phyloP scores from a whole-genome alignment of 306 rosid species.

The Myrica gale region DNA sequence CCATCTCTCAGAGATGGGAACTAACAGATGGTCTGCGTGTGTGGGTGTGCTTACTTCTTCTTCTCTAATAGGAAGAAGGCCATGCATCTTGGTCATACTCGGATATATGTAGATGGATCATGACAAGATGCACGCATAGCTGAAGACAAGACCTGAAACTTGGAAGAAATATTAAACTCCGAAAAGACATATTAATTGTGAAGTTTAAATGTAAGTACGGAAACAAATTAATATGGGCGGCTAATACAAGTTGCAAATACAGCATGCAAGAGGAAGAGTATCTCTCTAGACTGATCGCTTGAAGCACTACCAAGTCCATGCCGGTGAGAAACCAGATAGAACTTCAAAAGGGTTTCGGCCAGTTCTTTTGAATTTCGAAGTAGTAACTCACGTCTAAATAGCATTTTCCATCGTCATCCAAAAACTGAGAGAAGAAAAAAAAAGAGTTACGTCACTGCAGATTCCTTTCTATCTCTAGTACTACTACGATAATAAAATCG shows the following conservation, averaged over 20 bases:
- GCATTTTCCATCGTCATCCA: constrained; percentile 90
- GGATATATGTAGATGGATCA: too few relatives aligned
- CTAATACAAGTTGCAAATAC: constrained; percentile 41
- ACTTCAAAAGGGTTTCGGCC: constrained; percentile 53
- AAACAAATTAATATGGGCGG: too few relatives aligned
- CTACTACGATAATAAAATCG: neutral
- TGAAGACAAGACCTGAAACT: too few relatives aligned
- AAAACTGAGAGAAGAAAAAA: constrained; percentile 48
- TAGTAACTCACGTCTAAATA: constrained; percentile 67
- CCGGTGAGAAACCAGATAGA: constrained; percentile 3
- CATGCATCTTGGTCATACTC: neutral
- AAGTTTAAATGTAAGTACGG: too few relatives aligned
- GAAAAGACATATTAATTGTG: too few relatives aligned
- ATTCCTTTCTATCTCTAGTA: neutral
- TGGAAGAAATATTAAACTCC: too few relatives aligned
- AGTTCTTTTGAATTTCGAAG: constrained; percentile 83
- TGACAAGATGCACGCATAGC: too few relatives aligned
- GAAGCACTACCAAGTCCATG: constrained; percentile 11
- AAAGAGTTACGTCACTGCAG: neutral
- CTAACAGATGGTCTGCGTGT: too few relatives aligned
- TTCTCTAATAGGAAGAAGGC: neutral
- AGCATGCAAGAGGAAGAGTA: constrained; percentile 29
- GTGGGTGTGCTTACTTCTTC: too few relatives aligned
- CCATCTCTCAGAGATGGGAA: too few relatives aligned
- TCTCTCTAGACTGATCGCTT: constrained; percentile 6